These are phyloP conservation scores for Verticillium longisporum DNA, from an alignment of 2,329 filamentous ascomycete genomes.

Conservation along the genomic window DNA sequence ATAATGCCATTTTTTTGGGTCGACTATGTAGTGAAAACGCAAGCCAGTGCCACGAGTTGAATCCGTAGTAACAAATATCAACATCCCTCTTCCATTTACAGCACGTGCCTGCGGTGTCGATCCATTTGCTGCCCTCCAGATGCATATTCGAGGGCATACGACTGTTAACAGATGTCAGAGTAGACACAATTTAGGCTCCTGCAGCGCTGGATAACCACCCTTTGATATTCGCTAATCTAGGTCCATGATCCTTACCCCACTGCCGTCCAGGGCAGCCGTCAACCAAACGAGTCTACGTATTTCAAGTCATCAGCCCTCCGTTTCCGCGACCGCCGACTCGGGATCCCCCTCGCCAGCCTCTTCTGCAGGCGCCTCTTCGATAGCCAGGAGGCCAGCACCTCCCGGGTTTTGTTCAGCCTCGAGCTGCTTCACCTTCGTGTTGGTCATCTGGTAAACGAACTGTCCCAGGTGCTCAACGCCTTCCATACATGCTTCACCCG, in stretches of 20 bases:
- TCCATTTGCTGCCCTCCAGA: no score
- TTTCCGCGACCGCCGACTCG: not conserved
- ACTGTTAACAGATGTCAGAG: no score
- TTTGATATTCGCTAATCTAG: not conserved
- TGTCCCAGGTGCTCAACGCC: constrained; percentile 89
- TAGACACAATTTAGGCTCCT: no score
- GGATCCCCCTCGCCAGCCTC: constrained; percentile 12
- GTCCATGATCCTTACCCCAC: not conserved
- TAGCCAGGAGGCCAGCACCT: constrained; percentile 16
- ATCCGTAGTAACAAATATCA: no score
- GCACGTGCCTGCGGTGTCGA: no score
- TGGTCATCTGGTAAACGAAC: constrained; percentile 95
- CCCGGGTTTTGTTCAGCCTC: constrained; percentile 23
- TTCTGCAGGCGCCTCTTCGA: constrained; percentile 17
- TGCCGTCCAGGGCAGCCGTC: not conserved
- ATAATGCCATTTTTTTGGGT: no score
- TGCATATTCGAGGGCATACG: no score
- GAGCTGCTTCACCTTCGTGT: constrained; percentile 47
- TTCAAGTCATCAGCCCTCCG: not conserved
- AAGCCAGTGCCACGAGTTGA: no score
- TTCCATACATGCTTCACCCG: constrained; percentile 68
- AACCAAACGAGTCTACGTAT: not conserved
- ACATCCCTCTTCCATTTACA: no score
- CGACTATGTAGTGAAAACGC: no score
- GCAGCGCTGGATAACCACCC: not conserved